phyloP scores from a whole-genome alignment of 2,329 filamentous ascomycete species.

The Coleophoma cylindrospora region DNA sequence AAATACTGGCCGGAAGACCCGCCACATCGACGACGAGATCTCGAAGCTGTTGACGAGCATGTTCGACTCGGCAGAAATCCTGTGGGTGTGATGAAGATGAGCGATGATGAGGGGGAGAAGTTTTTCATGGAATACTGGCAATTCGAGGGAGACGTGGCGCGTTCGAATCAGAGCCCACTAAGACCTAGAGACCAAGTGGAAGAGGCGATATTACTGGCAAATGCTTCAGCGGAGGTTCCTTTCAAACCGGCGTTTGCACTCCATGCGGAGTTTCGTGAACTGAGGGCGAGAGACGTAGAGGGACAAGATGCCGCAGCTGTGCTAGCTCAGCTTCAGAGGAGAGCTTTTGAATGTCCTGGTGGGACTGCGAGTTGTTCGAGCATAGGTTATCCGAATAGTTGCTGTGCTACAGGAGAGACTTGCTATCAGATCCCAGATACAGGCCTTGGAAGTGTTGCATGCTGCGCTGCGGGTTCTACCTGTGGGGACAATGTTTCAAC shows the following conservation, averaged over 20 bases:
- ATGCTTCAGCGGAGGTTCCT: constrained; percentile 19
- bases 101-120: constrained; percentile 65
- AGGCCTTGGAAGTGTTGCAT: constrained; percentile 64
- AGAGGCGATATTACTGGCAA: constrained; percentile 12
- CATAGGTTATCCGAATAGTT: constrained; percentile 65
- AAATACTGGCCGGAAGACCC: constrained; percentile 44
- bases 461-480: constrained; percentile 60
- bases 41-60: constrained; percentile 33
- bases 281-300: constrained; percentile 8
- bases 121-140: constrained; percentile 62
- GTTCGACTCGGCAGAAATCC: constrained; percentile 35
- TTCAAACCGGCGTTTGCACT: constrained; percentile 47
- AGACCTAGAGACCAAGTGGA: constrained; percentile 16
- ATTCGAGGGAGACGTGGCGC: constrained; percentile 21
- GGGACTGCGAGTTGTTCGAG: constrained; percentile 60
- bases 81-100: constrained; percentile 67
- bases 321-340: constrained; percentile 44
- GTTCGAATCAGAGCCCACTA: constrained; percentile 1
- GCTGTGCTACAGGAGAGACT: constrained; percentile 60
- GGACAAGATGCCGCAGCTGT: constrained; percentile 26
- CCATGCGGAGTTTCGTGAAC: constrained; percentile 30
- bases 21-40: constrained; percentile 32
- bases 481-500: constrained; percentile 59
- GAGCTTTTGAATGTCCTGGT: constrained; percentile 61
- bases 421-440: constrained; percentile 62